Base-by-base conservation (phyloP, 345 rosid species). In the Arabidopsis arenosa region DNA sequence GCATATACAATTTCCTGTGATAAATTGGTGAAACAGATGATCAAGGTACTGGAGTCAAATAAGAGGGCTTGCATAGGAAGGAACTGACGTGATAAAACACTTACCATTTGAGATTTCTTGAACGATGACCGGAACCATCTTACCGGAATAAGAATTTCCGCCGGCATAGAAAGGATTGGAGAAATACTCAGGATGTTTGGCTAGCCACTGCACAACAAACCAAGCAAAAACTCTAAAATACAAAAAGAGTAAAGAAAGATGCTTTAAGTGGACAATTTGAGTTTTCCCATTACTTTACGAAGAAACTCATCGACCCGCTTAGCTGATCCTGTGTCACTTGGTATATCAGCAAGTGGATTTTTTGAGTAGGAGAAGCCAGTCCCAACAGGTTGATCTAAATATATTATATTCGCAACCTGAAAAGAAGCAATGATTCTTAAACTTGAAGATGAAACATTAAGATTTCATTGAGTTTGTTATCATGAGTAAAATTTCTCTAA, bases 361-460 rank as follows among this genome's bases (percentile, higher is more conserved):
- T 33, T 79, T 35, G 91, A 76, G 57, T 83, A 91, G 15, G 97
- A 87, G 84, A 87, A 91, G 21, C 95, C 97, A 28, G 93, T 82
- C 21, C 91, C 90, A 7, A 81, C 88, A 6, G 97, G 97, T 43
- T 84, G 77, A 78, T 89, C 97, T 12, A 89, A 66, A 68, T 86
- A 86, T 63, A 88, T 83, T 61, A 91, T 79, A 84, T 80, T 89
- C 5, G 95, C 80, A 18, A 79, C 86, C 92, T 86, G 74, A 74
- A 21, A 53, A 32, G n/a, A 52, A 18, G 47, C 33, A 53, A 44
- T 14, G 49, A 33, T 36, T 6, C 32, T 2, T 15, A 5, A 54
- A 39, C 33, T 49, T 72, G 75, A 88, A 18, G 91, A 88, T 80
- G 85, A 85, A 30, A 86, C 30, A 28, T 28, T 28, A 88, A 17